Evolutionary conservation across 768 basidiomycete species (phyloP).

Genomic region (Amylocystis lapponica): DNA sequence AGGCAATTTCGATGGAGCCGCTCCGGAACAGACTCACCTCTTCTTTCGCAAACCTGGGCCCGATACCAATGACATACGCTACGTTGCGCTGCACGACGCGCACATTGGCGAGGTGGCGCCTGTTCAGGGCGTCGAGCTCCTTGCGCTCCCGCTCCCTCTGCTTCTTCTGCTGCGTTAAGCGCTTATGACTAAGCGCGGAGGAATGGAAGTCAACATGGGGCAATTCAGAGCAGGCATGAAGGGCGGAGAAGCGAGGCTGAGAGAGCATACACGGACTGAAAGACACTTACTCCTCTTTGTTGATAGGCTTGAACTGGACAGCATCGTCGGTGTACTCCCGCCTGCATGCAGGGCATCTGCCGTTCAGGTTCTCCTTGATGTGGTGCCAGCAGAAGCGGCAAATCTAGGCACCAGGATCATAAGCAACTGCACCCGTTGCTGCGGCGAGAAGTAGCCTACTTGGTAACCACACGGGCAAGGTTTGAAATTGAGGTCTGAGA

Average conservation of each 20-base stretch:
- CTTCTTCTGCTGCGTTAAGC: constrained; percentile 92
- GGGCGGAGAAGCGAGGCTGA: constrained; percentile 12
- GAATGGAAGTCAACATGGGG: no score
- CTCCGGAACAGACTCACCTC: constrained; percentile 54
- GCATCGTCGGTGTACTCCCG: constrained; percentile 88
- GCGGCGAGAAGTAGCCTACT: constrained; percentile 36
- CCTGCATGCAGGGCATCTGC: constrained; percentile 94
- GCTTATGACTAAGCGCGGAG: constrained; percentile 81
- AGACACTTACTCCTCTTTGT: constrained; percentile 83
- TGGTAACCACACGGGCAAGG: constrained; percentile 99
- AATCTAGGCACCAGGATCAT: constrained; percentile 48
- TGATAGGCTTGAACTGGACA: constrained; percentile 93
- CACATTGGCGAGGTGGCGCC: constrained; percentile 86
- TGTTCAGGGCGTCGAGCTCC: constrained; percentile 80
- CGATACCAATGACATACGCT: constrained; percentile 94
- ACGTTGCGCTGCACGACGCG: constrained; percentile 96
- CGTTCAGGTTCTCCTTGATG: constrained; percentile 93
- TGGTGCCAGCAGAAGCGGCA: constrained; percentile 99
- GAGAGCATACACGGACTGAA: not conserved
- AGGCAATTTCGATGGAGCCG: constrained; percentile 8
- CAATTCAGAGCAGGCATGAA: no score
- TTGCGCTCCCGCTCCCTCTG: constrained; percentile 92
- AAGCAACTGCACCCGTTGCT: not conserved
- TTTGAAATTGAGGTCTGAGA: constrained; percentile 98
- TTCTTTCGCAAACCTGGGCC: constrained; percentile 90